Percentiles rank a stretch among this genome's conserved stretches.
Evolutionary conservation across 2,329 filamentous ascomycete species (phyloP).

Genomic region (Parascedosporium putredinis): DNA sequence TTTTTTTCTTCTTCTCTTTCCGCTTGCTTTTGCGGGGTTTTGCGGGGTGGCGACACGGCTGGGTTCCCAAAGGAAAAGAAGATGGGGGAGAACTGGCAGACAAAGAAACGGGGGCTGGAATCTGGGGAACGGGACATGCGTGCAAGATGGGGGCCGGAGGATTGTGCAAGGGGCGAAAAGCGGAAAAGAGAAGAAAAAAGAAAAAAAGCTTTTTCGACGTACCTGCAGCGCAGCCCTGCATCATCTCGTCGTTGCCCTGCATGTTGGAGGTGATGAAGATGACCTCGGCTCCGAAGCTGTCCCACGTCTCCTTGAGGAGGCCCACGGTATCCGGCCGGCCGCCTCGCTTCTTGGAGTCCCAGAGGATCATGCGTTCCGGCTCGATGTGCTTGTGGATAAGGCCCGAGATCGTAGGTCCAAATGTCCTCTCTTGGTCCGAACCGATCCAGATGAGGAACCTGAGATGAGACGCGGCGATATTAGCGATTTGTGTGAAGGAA

Average conservation of each 20-base stretch:
- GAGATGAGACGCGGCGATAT: neutral
- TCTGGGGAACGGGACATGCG: too few relatives aligned
- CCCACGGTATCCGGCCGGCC: conserved; percentile 26
- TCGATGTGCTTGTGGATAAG: conserved; percentile 28
- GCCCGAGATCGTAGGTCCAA: conserved; percentile 27
- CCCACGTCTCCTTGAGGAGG: conserved; percentile 27
- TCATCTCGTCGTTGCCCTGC: conserved; percentile 32
- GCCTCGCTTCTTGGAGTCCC: conserved; percentile 30
- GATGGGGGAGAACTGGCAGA: neutral
- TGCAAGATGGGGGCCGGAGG: too few relatives aligned
- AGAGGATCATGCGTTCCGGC: conserved; percentile 30
- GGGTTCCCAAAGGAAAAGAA: too few relatives aligned
- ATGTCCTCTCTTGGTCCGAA: conserved; percentile 29
- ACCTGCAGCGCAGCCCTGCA: conserved; percentile 27
- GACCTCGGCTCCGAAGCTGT: conserved; percentile 28
- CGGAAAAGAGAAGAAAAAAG: conserved; percentile 8
- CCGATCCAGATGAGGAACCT: conserved; percentile 33
- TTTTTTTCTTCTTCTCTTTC: too few relatives aligned
- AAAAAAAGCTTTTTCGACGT: conserved; percentile 13
- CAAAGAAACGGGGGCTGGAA: too few relatives aligned
- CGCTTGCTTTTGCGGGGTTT: too few relatives aligned
- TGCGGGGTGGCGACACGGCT: too few relatives aligned
- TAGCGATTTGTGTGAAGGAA: neutral
- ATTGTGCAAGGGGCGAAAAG: neutral
- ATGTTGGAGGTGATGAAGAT: conserved; percentile 32